A percentile compares a stretch with the other conserved stretches of the same genome.
Evolutionary conservation across 2,329 filamentous ascomycete species (phyloP).

Genomic region (Fusarium aywerte): DNA sequence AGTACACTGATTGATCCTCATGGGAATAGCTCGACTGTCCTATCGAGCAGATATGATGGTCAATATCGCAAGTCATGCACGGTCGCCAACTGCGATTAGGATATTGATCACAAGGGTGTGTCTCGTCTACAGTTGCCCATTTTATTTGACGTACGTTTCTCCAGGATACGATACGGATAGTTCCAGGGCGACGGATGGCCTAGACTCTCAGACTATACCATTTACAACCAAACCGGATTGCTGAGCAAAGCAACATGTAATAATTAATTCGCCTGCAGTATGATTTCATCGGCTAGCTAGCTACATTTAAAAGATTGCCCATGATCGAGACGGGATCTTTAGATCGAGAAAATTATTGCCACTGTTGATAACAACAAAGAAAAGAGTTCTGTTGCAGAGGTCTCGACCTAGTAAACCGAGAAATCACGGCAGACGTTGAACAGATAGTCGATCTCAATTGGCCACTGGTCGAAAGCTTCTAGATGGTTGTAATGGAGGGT

Average conservation of each 20-base stretch:
- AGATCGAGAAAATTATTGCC: background rate
- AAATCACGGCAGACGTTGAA: background rate
- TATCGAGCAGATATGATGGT: background rate
- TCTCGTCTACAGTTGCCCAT: conserved; percentile 19
- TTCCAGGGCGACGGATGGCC: background rate
- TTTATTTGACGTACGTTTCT: background rate
- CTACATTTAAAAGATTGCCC: background rate
- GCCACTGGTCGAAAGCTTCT: background rate
- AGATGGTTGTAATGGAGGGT: conserved; percentile 11
- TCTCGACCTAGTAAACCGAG: conserved; percentile 10
- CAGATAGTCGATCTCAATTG: background rate
- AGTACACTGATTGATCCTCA: background rate
- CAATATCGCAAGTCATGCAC: background rate
- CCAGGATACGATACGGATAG: background rate
- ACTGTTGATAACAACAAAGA: background rate
- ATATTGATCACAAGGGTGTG: background rate
- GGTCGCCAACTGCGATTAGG: background rate
- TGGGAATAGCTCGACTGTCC: background rate
- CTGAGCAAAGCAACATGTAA: background rate
- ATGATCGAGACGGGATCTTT: background rate
- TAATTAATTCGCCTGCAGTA: background rate
- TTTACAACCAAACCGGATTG: background rate
- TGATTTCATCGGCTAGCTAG: background rate
- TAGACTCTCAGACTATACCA: background rate
- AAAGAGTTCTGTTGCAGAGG: background rate